Base-by-base conservation (phyloP, 495 filamentous ascomycete species). In the Aspergillus panamensis region DNA sequence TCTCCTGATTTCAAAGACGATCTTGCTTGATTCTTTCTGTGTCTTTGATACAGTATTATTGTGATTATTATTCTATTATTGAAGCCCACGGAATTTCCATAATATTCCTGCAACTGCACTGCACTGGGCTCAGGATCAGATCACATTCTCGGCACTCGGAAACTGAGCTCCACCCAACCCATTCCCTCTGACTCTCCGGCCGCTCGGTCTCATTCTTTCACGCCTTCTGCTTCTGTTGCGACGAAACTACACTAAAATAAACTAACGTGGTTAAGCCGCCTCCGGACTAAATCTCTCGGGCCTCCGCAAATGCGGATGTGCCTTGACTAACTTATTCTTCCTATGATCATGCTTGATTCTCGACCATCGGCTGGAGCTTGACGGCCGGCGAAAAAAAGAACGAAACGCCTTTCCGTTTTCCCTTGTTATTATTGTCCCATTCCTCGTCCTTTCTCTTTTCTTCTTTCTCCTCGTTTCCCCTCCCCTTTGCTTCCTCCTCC, bases 111-210 rank as follows among this genome's bases (percentile, higher is more conserved):
- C 25, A 25, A 25, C 25, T 25, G 25, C 25, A 25, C n/a, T n/a
- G n/a, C n/a, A n/a, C n/a, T n/a, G 25, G 2, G 5, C 25, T 25
- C 25, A 25, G 25, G 25, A 16, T 50, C 39, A 50, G 29, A 35
- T 66, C 54, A 58, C 60, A 62, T 59, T 63, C 58, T 66, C 64
- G 64, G 64, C 61, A 61, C 64, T 66, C 64, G 64, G 64, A 66
- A 62, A 48, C 52, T 54, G 48, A 21, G 51, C 59, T 60, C 60
- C 57, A 66, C 57, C 33, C 12, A 48, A 39, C 33, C 42, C 51
- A 57, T 32, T 55, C 53, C 25, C 25, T 65, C 59, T 59, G 54
- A 51, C 62, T 49, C 53, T 59, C 62, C 63, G 63, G 63, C 62
- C 60, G 50, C 59, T 45, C 17, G 42, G 42, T 16, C 42, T 19